A percentile compares a stretch with the other conserved stretches of the same genome.
phyloP scores from a whole-genome alignment of 2,329 filamentous ascomycete genomes.

The Xylariaceae sp. region DNA sequence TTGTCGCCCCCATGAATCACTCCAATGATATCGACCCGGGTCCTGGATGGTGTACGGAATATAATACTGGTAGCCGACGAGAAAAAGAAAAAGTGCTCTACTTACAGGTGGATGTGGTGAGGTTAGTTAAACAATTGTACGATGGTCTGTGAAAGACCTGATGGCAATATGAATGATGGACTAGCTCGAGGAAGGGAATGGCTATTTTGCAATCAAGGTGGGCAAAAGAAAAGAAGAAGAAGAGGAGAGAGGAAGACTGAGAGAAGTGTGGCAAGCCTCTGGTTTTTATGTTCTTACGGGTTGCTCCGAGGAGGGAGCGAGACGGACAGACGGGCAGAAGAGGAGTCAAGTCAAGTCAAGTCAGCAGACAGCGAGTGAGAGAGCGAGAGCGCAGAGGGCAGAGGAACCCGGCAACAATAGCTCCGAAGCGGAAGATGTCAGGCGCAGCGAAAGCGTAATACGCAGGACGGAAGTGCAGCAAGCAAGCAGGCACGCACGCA shows the following conservation, averaged over 20 bases:
- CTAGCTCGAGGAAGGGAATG: conserved; percentile 16
- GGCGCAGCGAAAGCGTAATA: conserved; percentile 6
- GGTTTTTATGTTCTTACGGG: conserved; percentile 34
- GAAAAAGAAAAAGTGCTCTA: conserved; percentile 9
- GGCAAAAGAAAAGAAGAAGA: conserved; percentile 32
- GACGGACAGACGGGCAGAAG: conserved; percentile 1
- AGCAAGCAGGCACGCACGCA: too few relatives aligned
- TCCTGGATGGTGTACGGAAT: not conserved
- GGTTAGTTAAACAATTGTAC: not conserved
- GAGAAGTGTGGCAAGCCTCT: conserved; percentile 30
- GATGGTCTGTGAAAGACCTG: not conserved
- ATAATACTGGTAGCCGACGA: not conserved
- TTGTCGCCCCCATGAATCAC: not conserved
- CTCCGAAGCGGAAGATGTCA: conserved; percentile 18
- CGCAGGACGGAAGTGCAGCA: too few relatives aligned
- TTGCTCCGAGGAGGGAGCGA: conserved; percentile 2
- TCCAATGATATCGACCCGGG: conserved; percentile 1
- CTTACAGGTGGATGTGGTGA: conserved; percentile 13
- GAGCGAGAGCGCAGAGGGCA: not conserved
- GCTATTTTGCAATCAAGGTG: conserved; percentile 26
- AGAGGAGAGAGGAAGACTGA: conserved; percentile 22
- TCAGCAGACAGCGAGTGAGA: conserved; percentile 6
- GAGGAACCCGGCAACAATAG: conserved; percentile 13
- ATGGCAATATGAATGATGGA: conserved; percentile 15
- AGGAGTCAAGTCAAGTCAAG: conserved; percentile 27